Percentiles rank a stretch among this genome's conserved stretches.
Conservation (phyloP, 441 rosid genomes). For the Theobroma grandiflorum region DNA sequence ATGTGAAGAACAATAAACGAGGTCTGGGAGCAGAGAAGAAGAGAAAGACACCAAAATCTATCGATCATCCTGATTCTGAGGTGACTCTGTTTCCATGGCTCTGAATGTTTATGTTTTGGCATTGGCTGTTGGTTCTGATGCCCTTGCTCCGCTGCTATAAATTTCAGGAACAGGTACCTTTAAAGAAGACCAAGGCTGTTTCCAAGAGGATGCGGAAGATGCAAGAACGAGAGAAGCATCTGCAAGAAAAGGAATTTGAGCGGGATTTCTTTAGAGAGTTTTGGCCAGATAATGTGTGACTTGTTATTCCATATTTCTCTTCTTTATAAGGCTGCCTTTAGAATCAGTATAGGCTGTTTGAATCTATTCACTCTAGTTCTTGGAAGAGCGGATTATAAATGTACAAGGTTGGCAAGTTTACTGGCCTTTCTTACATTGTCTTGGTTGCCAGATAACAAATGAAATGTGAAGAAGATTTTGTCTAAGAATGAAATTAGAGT, state of each 20-base stretch:
- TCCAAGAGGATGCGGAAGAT: constrained; percentile 77
- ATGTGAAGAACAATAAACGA: constrained; percentile 70
- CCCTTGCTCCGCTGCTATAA: not conserved
- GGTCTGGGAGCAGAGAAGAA: constrained; percentile 73
- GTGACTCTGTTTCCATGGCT: not conserved
- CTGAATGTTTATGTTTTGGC: not conserved
- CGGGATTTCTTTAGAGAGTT: constrained; percentile 84
- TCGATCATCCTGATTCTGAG: constrained; percentile 32
- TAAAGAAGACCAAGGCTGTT: constrained; percentile 56
- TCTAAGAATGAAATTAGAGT: not conserved
- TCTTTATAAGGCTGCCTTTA: not conserved
- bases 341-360: constrained; percentile 12
- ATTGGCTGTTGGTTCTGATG: not conserved
- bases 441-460: not conserved
- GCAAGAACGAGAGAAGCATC: constrained; percentile 63
- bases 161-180: constrained; percentile 53
- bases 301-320: not conserved
- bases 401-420: no score
- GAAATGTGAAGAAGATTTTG: not conserved
- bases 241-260: constrained; percentile 80
- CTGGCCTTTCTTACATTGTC: not conserved
- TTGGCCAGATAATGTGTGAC: constrained; percentile 95
- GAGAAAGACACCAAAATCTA: constrained; percentile 46
- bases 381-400: no score
- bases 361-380: not conserved